Percentiles rank a stretch among this genome's conserved stretches.
phyloP scores from a whole-genome alignment of 1,139 yeast genomes.

The Lodderomyces theae region DNA sequence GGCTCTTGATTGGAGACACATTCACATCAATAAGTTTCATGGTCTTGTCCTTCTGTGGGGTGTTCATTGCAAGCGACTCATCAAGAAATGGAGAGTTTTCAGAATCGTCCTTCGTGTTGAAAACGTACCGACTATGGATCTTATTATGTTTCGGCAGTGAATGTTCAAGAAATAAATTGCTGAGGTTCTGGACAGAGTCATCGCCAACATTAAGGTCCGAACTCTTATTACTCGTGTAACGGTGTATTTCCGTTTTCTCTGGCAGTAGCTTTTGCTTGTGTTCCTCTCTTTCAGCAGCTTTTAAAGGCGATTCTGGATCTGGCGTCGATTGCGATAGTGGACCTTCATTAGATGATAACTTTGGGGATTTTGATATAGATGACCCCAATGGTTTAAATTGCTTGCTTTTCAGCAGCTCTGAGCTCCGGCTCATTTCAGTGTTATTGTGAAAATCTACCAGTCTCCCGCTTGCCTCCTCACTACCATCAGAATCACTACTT shows the following conservation, averaged over 20 bases:
- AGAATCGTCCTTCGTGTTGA: neutral
- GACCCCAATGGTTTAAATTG: neutral
- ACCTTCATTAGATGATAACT: neutral
- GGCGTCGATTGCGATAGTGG: neutral
- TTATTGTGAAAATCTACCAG: too few species aligned
- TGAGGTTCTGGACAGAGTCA: neutral
- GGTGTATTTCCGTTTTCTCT: neutral
- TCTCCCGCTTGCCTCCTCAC: neutral
- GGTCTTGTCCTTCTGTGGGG: neutral
- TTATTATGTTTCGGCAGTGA: constrained; percentile 2
- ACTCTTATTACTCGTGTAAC: neutral
- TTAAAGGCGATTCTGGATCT: constrained; percentile 1
- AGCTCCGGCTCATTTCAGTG: too few species aligned
- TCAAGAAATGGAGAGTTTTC: neutral
- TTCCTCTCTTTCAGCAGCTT: too few species aligned
- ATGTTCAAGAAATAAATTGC: neutral
- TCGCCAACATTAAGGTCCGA: neutral
- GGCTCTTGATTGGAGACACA: neutral
- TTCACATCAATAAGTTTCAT: neutral
- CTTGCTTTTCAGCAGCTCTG: neutral
- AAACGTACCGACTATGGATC: neutral
- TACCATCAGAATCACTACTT: neutral
- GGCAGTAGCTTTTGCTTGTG: neutral
- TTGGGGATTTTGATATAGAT: neutral
- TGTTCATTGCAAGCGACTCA: neutral